Percentiles rank a stretch among this genome's conserved stretches.
phyloP scores from a whole-genome alignment of 148 eudicot species.

The Rhododendron molle region DNA sequence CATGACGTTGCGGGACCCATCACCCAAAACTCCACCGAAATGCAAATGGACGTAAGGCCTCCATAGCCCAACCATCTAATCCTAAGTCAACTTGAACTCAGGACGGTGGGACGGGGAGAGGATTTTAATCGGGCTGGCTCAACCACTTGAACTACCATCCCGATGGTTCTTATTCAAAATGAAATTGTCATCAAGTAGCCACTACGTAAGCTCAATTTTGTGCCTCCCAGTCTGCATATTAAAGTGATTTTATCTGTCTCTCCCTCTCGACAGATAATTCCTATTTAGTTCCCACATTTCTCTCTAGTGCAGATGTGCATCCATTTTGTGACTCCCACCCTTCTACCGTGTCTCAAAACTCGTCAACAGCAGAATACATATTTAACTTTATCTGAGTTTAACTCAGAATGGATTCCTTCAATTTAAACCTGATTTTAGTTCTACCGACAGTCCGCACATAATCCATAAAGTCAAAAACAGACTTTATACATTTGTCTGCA shows the following conservation, averaged over 20 bases:
- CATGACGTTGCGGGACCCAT: too few relatives aligned
- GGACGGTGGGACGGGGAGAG: too few relatives aligned
- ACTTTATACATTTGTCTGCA: neutral
- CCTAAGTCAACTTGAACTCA: too few relatives aligned
- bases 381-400: neutral
- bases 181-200: neutral
- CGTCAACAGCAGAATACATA: neutral
- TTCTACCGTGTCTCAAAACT: neutral
- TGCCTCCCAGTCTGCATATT: neutral
- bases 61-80: too few relatives aligned
- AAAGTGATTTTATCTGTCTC: neutral
- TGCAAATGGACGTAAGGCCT: too few relatives aligned
- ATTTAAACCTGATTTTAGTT: neutral
- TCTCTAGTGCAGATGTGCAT: neutral
- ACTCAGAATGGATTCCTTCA: neutral
- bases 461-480: neutral
- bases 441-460: neutral
- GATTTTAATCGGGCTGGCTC: too few relatives aligned
- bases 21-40: too few relatives aligned
- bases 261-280: too few relatives aligned
- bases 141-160: too few relatives aligned
- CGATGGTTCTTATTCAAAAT: neutral
- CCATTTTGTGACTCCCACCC: neutral
- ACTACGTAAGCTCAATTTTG: neutral
- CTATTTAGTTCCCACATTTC: neutral